A percentile compares a stretch with the other conserved stretches of the same genome.
phyloP scores from a whole-genome alignment of 441 rosid genomes.

The Isatis lusitanica region DNA sequence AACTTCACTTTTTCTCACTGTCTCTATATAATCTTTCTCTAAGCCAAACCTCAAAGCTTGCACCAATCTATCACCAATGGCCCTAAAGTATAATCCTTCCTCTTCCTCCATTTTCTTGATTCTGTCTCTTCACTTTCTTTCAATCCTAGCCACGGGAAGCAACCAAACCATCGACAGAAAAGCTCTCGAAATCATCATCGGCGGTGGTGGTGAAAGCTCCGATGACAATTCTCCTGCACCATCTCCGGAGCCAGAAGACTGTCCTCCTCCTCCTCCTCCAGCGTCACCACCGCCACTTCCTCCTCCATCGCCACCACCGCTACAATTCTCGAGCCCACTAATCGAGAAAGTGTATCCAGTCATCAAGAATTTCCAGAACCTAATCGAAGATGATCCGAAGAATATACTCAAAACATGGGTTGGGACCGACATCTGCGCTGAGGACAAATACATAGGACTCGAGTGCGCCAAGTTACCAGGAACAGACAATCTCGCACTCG shows the following conservation, averaged over 20 bases:
- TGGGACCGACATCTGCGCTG: constrained; percentile 61
- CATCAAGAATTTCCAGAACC: constrained; percentile 70
- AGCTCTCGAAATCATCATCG: constrained; percentile 29
- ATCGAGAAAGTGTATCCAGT: constrained; percentile 65
- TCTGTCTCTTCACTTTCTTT: constrained; percentile 22
- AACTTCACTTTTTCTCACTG: not conserved
- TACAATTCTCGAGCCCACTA: constrained; percentile 54
- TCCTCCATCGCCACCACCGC: constrained; percentile 11
- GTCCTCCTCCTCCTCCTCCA: constrained; percentile 8
- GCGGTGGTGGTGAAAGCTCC: constrained; percentile 27
- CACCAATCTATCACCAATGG: constrained; percentile 18
- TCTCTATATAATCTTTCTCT: not conserved
- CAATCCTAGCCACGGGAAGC: constrained; percentile 14
- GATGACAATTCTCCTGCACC: not conserved
- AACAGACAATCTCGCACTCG: constrained; percentile 57
- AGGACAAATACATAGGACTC: constrained; percentile 60
- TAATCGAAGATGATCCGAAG: constrained; percentile 67
- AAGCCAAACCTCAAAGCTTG: constrained; percentile 10
- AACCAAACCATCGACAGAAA: constrained; percentile 26
- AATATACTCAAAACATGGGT: constrained; percentile 66
- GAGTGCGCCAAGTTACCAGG: constrained; percentile 67
- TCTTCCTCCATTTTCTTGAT: constrained; percentile 13
- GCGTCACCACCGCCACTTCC: not conserved
- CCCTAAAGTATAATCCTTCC: constrained; percentile 26
- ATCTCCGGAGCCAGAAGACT: constrained; percentile 5